Conservation (phyloP, 2,329 filamentous ascomycete species). For the Hawksworthiomyces lignivorus region DNA sequence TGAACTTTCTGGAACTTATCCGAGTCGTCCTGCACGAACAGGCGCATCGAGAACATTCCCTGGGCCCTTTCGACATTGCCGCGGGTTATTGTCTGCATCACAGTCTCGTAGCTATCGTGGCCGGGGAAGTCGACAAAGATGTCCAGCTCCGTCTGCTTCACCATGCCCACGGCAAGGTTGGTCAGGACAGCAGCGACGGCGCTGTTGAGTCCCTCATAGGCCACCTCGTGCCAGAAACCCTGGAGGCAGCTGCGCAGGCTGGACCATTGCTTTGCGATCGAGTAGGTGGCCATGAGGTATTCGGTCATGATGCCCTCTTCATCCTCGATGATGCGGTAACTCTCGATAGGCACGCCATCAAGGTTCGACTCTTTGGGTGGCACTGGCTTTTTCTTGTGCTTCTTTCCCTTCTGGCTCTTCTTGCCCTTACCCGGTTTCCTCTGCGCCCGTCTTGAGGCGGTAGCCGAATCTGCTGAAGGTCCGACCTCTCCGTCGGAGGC, state of each 20-base stretch:
- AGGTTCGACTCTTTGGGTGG: constrained; percentile 17
- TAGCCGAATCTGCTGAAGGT: too few species aligned
- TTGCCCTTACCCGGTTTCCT: background rate
- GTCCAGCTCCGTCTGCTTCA: constrained; percentile 27
- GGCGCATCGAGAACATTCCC: background rate
- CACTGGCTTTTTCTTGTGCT: constrained; percentile 12
- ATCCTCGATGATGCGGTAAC: constrained; percentile 18
- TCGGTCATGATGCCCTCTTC: constrained; percentile 28
- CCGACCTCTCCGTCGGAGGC: background rate
- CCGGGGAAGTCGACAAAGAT: constrained; percentile 40
- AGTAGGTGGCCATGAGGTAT: constrained; percentile 35
- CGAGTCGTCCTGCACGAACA: constrained; percentile 12
- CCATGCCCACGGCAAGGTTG: constrained; percentile 32
- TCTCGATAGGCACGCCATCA: constrained; percentile 35
- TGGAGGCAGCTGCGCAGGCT: constrained; percentile 33
- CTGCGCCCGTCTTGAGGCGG: background rate
- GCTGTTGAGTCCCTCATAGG: constrained; percentile 35
- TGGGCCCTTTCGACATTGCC: background rate
- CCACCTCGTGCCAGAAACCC: constrained; percentile 33
- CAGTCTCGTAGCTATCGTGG: constrained; percentile 33
- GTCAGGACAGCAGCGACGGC: constrained; percentile 36
- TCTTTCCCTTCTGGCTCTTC: constrained; percentile 19
- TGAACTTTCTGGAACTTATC: constrained; percentile 13
- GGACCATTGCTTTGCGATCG: constrained; percentile 24
- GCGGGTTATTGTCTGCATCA: constrained; percentile 22